Evolutionary conservation across 2,329 filamentous ascomycete species (phyloP).

Genomic region (Colletotrichum siamense): DNA sequence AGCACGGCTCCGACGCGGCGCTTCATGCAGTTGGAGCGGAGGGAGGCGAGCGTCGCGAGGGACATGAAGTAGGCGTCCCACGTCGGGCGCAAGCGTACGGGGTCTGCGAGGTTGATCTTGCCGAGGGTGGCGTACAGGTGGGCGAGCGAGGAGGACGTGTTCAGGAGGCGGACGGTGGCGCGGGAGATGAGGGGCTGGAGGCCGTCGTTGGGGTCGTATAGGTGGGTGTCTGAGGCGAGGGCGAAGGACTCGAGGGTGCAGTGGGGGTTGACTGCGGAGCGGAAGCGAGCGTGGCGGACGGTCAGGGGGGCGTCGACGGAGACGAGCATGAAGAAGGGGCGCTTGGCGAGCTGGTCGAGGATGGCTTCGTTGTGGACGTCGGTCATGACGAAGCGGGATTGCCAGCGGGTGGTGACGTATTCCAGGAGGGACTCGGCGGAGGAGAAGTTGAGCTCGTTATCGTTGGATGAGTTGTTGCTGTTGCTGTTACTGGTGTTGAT

Average conservation of each 20-base stretch:
- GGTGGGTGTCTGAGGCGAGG: slow-evolving; percentile 69
- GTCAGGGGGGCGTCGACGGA: slow-evolving; percentile 90
- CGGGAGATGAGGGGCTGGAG: slow-evolving; percentile 80
- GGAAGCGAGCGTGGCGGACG: slow-evolving; percentile 82
- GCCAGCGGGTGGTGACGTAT: slow-evolving; percentile 87
- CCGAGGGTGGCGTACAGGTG: slow-evolving; percentile 76
- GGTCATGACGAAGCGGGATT: slow-evolving; percentile 82
- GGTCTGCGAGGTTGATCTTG: slow-evolving; percentile 77
- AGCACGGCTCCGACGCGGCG: slow-evolving; percentile 93
- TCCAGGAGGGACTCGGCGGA: slow-evolving; percentile 75
- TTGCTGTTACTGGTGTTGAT: slow-evolving; percentile 38
- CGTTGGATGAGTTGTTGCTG: slow-evolving; percentile 46
- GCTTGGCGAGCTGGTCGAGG: slow-evolving; percentile 76
- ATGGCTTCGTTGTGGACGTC: slow-evolving; percentile 77
- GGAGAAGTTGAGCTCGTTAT: slow-evolving; percentile 53
- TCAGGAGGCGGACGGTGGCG: slow-evolving; percentile 85
- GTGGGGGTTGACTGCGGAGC: slow-evolving; percentile 42
- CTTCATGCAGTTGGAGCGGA: slow-evolving; percentile 98
- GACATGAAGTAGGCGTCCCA: slow-evolving; percentile 99
- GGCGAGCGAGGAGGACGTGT: slow-evolving; percentile 75
- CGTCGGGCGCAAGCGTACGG: slow-evolving; percentile 80
- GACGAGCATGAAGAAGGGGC: slow-evolving; percentile 92
- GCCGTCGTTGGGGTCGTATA: slow-evolving; percentile 71
- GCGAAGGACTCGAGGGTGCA: slow-evolving; percentile 62
- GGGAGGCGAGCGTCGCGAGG: slow-evolving; percentile 88